Evolutionary conservation across 202 grass and related monocot species (phyloP).

Genomic region (Musa balbisiana): DNA sequence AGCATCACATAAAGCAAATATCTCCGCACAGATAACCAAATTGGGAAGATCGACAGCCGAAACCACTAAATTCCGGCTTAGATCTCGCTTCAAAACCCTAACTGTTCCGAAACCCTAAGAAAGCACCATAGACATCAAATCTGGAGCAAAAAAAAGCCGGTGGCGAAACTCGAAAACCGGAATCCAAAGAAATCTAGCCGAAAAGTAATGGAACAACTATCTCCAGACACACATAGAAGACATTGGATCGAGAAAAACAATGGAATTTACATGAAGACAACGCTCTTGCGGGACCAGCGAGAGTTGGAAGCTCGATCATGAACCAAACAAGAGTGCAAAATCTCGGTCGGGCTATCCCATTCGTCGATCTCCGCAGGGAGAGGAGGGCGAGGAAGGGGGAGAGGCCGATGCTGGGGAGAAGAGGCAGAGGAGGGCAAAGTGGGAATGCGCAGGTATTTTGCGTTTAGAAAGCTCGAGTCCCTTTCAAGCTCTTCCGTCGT

Average conservation of each 20-base stretch:
- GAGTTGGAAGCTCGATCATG: background rate
- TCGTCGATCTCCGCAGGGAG: background rate
- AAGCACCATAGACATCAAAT: background rate
- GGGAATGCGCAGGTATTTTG: background rate
- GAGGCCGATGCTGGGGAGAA: background rate
- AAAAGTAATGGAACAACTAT: no score
- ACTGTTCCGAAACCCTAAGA: background rate
- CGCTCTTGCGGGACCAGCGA: background rate
- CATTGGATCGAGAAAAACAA: no score
- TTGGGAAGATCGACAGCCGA: background rate
- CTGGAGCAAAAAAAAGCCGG: background rate
- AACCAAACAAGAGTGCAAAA: no score
- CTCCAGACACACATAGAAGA: background rate
- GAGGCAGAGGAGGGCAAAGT: background rate
- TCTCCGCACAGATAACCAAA: background rate
- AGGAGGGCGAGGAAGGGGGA: no score
- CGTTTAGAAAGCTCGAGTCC: no score
- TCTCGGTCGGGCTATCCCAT: background rate
- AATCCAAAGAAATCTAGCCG: background rate
- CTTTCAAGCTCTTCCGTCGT: no score
- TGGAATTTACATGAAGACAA: background rate
- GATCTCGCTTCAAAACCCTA: slow-evolving; percentile 13
- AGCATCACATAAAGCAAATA: background rate
- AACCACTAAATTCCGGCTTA: background rate
- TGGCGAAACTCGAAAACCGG: background rate